These are phyloP conservation scores for Psilocybe cyanescens DNA, from an alignment of 768 basidiomycete genomes.

Conservation along the genomic window DNA sequence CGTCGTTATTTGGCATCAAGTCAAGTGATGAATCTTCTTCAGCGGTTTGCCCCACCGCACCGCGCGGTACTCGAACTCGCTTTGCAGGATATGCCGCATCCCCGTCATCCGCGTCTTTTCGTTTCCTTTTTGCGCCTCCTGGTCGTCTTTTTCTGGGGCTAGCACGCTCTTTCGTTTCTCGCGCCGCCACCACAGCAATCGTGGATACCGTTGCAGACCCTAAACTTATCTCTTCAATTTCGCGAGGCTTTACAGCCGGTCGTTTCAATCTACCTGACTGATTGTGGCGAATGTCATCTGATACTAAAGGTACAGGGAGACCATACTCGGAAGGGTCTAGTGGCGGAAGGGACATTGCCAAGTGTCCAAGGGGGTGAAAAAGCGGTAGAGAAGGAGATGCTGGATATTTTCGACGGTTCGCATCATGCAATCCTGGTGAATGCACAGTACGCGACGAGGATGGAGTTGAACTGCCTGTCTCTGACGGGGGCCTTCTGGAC, in stretches of 20 bases:
- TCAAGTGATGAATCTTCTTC: conserved; percentile 49
- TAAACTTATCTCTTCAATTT: conserved; percentile 40
- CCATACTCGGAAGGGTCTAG: conserved; percentile 63
- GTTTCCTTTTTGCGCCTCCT: conserved; percentile 56
- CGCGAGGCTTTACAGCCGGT: conserved; percentile 52
- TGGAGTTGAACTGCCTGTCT: conserved; percentile 8
- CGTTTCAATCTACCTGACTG: conserved; percentile 42
- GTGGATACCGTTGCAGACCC: conserved; percentile 27
- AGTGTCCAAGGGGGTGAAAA: conserved; percentile 67
- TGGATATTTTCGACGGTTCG: conserved; percentile 8
- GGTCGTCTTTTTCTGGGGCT: conserved; percentile 57
- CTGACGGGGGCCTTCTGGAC: conserved; percentile 9
- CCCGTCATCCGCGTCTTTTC: conserved; percentile 63
- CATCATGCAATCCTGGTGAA: conserved; percentile 4
- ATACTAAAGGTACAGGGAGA: conserved; percentile 49
- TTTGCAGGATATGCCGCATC: conserved; percentile 77
- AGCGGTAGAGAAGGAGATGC: conserved; percentile 53
- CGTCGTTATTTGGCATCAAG: conserved; percentile 21
- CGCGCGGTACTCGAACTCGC: conserved; percentile 58
- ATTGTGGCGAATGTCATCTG: conserved; percentile 40
- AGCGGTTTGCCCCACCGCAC: conserved; percentile 31
- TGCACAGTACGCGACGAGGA: conserved; percentile 3
- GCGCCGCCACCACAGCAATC: conserved; percentile 37
- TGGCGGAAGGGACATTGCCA: conserved; percentile 69
- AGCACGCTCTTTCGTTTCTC: conserved; percentile 43